These are phyloP conservation scores for Talaromyces atroroseus DNA, from an alignment of 2,329 filamentous ascomycete genomes.

Conservation along the genomic window DNA sequence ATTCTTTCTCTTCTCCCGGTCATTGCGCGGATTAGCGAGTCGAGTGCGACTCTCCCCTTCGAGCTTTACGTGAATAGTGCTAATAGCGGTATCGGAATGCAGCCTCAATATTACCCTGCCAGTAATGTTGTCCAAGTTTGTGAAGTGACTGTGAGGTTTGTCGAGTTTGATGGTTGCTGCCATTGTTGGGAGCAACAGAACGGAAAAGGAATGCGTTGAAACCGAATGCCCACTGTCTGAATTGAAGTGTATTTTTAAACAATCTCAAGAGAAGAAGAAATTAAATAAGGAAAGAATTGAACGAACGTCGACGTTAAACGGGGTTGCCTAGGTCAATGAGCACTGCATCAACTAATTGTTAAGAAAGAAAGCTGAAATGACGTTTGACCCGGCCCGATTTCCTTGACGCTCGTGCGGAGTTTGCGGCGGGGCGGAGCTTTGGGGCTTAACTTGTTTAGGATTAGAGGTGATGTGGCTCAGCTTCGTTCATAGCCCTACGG, in stretches of 20 bases:
- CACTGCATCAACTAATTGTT: background rate
- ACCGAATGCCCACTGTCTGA: background rate
- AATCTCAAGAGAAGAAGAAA: background rate
- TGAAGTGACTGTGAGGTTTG: constrained; percentile 39
- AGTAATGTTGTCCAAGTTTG: constrained; percentile 44
- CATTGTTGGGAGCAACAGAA: constrained; percentile 25
- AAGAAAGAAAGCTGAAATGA: background rate
- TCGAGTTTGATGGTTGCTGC: constrained; percentile 43
- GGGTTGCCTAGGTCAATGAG: background rate
- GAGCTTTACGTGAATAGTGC: constrained; percentile 44
- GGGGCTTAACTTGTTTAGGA: too few species aligned
- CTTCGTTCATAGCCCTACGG: too few species aligned
- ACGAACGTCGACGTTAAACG: background rate
- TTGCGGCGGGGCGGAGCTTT: background rate
- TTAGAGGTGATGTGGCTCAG: too few species aligned
- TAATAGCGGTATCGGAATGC: constrained; percentile 38
- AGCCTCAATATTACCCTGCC: constrained; percentile 42
- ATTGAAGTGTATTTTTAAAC: background rate
- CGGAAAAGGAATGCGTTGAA: background rate
- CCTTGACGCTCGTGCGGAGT: background rate
- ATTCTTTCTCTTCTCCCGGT: constrained; percentile 41
- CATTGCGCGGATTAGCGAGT: constrained; percentile 37
- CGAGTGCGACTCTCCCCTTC: constrained; percentile 46
- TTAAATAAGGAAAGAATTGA: background rate
- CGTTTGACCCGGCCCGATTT: background rate